phyloP scores from a whole-genome alignment of 148 eudicot genomes.

The Mesembryanthemum crystallinum region DNA sequence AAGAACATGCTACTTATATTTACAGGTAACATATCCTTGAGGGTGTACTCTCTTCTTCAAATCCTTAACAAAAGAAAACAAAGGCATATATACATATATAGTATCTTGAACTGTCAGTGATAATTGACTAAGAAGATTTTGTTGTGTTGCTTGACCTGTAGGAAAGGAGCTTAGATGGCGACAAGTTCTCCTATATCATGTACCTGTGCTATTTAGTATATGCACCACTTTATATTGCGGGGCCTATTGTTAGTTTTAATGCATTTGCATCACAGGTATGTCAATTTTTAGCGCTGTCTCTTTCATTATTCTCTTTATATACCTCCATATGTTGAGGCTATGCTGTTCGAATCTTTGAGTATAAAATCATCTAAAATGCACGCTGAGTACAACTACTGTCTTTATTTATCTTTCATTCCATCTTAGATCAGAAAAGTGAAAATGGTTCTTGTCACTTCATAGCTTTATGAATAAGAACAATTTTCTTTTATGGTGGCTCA shows the following conservation, averaged over 20 bases:
- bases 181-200: conserved; percentile 55
- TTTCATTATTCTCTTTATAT: background rate
- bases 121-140: background rate
- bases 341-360: background rate
- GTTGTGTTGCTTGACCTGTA: conserved; percentile 30
- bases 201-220: conserved; percentile 83
- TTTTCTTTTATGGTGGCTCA: no score
- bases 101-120: conserved; percentile 3
- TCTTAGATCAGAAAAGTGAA: background rate
- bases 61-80: background rate
- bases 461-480: background rate
- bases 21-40: conserved; percentile 55
- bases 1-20: conserved; percentile 66
- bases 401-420: background rate
- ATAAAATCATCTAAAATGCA: background rate
- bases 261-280: conserved; percentile 92
- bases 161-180: conserved; percentile 67
- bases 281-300: conserved; percentile 1
- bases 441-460: background rate
- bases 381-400: background rate
- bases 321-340: no score
- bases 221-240: conserved; percentile 96
- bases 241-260: conserved; percentile 84
- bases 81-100: background rate
- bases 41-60: conserved; percentile 2